Evolutionary conservation across 495 filamentous ascomycete genomes (phyloP).

Genomic region (Ascobolus immersus): DNA sequence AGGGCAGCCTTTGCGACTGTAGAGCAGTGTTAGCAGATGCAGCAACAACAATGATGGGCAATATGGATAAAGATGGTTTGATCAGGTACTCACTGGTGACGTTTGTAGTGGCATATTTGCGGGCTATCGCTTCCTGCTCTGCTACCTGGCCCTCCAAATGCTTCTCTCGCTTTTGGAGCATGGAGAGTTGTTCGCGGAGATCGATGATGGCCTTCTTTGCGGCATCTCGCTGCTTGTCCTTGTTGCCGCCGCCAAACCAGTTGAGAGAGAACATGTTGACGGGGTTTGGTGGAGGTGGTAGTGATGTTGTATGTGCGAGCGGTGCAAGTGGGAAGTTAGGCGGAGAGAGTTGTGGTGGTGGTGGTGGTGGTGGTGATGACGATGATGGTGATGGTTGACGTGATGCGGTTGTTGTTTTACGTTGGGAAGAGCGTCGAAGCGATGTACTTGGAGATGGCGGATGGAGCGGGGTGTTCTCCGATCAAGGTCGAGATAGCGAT

Average conservation of each 20-base stretch:
- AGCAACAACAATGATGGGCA: constrained; percentile 2
- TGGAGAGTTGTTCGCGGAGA: constrained; percentile 71
- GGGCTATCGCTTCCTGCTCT: constrained; percentile 76
- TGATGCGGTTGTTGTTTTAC: too few relatives aligned
- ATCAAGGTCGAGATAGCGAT: too few relatives aligned
- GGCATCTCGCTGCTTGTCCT: constrained; percentile 66
- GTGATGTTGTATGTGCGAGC: too few relatives aligned
- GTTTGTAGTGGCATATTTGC: constrained; percentile 72
- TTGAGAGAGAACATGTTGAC: too few relatives aligned
- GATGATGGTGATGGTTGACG: too few relatives aligned
- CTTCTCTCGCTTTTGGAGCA: constrained; percentile 89
- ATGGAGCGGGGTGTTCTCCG: too few relatives aligned
- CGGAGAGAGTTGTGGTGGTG: too few relatives aligned
- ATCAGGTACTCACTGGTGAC: constrained; percentile 14
- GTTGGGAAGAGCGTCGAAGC: too few relatives aligned
- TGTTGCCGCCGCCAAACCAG: constrained; percentile 61
- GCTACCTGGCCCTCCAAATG: constrained; percentile 76
- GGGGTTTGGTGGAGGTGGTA: too few relatives aligned
- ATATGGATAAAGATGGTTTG: neutral
- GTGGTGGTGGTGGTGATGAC: too few relatives aligned
- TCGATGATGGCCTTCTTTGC: constrained; percentile 91
- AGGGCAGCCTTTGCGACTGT: constrained; percentile 77
- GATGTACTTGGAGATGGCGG: too few relatives aligned
- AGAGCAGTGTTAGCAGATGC: constrained; percentile 7
- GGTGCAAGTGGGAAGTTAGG: too few relatives aligned